A percentile compares a stretch with the other conserved stretches of the same genome.
These are phyloP conservation scores for Xylaria sp. DNA, from an alignment of 2,329 filamentous ascomycete genomes.

Conservation along the genomic window DNA sequence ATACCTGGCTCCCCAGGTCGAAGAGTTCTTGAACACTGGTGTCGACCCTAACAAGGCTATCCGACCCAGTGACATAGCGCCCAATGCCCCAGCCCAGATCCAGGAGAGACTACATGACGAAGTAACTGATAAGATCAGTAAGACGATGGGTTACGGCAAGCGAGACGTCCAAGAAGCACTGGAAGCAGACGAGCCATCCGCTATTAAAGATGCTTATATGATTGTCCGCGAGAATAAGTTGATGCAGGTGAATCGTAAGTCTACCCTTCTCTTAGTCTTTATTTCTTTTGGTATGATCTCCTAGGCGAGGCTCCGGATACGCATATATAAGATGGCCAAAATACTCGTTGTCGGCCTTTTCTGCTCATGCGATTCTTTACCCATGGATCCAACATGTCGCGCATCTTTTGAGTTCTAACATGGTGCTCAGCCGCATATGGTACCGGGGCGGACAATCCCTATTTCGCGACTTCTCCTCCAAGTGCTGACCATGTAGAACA, in stretches of 20 bases:
- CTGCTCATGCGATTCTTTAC: neutral
- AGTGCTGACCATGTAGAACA: constrained; percentile 43
- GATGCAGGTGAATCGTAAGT: constrained; percentile 90
- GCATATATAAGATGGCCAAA: neutral
- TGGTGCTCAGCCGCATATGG: constrained; percentile 42
- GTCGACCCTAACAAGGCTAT: constrained; percentile 90
- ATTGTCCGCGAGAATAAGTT: constrained; percentile 97
- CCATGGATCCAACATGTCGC: neutral
- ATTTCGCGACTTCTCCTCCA: constrained; percentile 42
- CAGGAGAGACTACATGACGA: constrained; percentile 88
- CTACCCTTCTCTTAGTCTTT: neutral
- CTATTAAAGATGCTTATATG: constrained; percentile 98
- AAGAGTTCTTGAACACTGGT: constrained; percentile 92
- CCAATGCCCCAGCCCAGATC: constrained; percentile 68
- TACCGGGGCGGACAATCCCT: constrained; percentile 39
- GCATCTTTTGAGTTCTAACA: constrained; percentile 13
- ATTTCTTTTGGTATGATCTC: constrained; percentile 1
- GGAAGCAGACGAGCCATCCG: constrained; percentile 85
- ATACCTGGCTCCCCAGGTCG: constrained; percentile 80
- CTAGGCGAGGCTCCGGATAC: neutral
- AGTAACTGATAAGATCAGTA: constrained; percentile 91
- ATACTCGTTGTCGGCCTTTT: neutral
- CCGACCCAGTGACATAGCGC: constrained; percentile 72
- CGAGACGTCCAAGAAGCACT: constrained; percentile 93
- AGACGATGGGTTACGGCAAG: constrained; percentile 95